Evolutionary conservation across 345 rosid species (phyloP), one percentile per base, ranked within the genome.

Genomic region (Eucalyptus dawsonii): DNA sequence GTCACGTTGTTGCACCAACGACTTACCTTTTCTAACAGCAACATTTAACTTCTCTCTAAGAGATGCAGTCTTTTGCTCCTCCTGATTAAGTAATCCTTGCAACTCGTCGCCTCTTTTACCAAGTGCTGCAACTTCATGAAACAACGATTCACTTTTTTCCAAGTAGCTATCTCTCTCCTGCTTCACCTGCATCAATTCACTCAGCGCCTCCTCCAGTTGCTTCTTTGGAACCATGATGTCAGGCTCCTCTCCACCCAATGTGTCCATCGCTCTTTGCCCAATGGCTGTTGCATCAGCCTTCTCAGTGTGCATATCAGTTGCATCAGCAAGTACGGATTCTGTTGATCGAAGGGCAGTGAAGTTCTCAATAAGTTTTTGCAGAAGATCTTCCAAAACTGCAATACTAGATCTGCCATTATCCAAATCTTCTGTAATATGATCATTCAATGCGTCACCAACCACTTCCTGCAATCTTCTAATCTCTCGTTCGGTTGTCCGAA

Each of bases 11-110:
- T 97, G 99, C 93, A 98, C 97, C 93, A 98, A 93, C 31, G 95
- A 94, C 93, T 98, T 98, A 87, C 99, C 99, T 95, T 98, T 98
- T 91, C 98, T 94, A 91, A 98, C 99, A 67, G 99, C 99, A 91
- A 96, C 95, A 89, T 94, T 96, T 93, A 98, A 89, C 93, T 97
- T 98, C 93, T 98, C 99, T 89, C 97, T 95, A 15, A 90, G 90
- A 90, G 98, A 94, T 88, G 93, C 92, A 83, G 96, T 94, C 92
- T 94, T 98, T 93, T 95, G 99, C 94, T 97, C 97, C 94, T 97
- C 99, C 92, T 94, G 97, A 87, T 88, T 89, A 88, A 95, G 96
- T 47, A 92, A 91, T 89, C 92, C 96, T 89, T 93, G 96, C 94
- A 98, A 91, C 91, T 95, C 97, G 85, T 90, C 87, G 76, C 89